Evolutionary conservation across 2,329 filamentous ascomycete species (phyloP), one percentile per base, ranked within the genome.

Genomic region (Fusarium tuaranense): DNA sequence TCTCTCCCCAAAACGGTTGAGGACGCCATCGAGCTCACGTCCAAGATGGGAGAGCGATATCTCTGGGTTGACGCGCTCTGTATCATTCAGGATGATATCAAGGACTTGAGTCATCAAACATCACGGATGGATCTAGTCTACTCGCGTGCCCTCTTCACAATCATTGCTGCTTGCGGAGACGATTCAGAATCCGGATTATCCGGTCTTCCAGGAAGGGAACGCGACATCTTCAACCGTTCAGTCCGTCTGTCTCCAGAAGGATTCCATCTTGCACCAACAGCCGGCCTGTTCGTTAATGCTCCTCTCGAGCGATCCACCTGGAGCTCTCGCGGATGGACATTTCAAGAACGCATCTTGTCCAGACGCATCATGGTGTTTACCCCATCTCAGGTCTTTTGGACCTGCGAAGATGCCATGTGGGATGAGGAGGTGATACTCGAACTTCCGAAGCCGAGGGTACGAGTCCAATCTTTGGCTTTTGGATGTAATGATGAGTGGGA

Each of bases 11-110:
- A 71, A 16, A 71, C 72, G 0, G 63, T 74, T 12, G 44, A 34
- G 9, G 71, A 74, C 12, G 71, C 72, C 1, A 74, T 74, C 14
- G 3, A 46, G 10, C 30, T 74, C 0, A 62, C 63, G 0, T 22
- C 30, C 4, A 25, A 55, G 10, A 36, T 53, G 55, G 67, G 53
- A 2, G 67, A 70, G 22, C 48, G 64, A 2, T 73, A 57, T 8
- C 27, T 75, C 3, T 75, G 72, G 73, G 67, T 75, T 16, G 73
- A 75, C n/a, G 72, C 73, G 3, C 12, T 75, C 0, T 75, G 73
- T 3, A 75, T 75, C 1, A 48, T 71, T 3, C 67, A 75, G 34
- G 70, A 75, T 12, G 72, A 75, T 7, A 27, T 53, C 14, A 2
- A 25, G 22, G 69, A 72, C 5, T 16, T 65, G 48, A 20, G 59